Evolutionary conservation across 179 eudicot genomes (phyloP).

Genomic region (Silene noctiflora): DNA sequence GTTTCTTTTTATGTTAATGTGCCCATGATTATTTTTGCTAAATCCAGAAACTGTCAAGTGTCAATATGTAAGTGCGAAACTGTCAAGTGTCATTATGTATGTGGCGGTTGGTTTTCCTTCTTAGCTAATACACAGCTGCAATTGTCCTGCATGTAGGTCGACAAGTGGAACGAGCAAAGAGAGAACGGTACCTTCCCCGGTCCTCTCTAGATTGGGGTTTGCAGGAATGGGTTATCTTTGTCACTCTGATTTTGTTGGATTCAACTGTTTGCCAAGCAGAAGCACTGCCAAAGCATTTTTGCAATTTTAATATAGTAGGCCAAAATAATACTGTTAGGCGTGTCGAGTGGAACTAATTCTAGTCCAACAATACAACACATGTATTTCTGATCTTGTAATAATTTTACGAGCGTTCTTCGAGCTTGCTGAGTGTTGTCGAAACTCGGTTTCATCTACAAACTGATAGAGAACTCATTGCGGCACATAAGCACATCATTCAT

Average conservation of each 20-base stretch:
- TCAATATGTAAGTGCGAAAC: neutral
- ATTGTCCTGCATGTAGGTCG: conserved; percentile 43
- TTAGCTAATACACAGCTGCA: conserved; percentile 20
- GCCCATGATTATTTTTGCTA: neutral
- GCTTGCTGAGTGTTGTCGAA: conserved; percentile 21
- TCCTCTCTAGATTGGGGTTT: conserved; percentile 35
- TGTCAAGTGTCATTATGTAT: neutral
- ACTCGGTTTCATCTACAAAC: conserved; percentile 19
- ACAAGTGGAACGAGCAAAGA: conserved; percentile 74
- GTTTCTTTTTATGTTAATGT: neutral
- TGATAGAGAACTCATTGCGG: conserved; percentile 17
- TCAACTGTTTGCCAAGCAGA: conserved; percentile 17
- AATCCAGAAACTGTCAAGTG: neutral
- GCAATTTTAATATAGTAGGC: conserved; percentile 24
- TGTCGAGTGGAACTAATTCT: conserved; percentile 30
- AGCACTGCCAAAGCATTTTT: conserved; percentile 10
- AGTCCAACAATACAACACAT: conserved; percentile 30
- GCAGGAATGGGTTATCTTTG: conserved; percentile 2
- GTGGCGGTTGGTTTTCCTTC: neutral
- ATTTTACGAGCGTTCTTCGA: conserved; percentile 28
- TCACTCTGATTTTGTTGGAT: conserved; percentile 22
- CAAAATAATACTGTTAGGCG: conserved; percentile 29
- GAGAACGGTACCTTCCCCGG: conserved; percentile 72
- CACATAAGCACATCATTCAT: too few species aligned
- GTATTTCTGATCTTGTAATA: conserved; percentile 33